Conservation (phyloP, 2,329 filamentous ascomycete genomes). For the Hypomyces perniciosus region DNA sequence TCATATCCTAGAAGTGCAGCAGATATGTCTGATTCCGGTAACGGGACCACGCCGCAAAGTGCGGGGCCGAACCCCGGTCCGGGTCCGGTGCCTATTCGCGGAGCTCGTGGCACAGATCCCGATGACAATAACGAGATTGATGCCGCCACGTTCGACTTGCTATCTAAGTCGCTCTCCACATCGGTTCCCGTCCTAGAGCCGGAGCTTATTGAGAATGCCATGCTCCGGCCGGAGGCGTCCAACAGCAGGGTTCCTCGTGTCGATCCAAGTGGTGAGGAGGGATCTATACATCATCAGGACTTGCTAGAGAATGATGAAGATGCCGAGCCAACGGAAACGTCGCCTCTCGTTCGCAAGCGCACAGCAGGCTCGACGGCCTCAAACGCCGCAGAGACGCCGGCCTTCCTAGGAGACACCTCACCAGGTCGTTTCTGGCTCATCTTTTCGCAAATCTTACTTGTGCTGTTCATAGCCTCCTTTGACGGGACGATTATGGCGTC, state of each 20-base stretch:
- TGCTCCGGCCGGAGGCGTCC: conserved; percentile 27
- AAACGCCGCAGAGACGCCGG: conserved; percentile 10
- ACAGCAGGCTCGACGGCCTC: neutral
- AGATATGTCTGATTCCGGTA: neutral
- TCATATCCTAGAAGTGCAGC: no score
- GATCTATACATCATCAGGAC: neutral
- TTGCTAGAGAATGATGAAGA: neutral
- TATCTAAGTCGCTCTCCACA: conserved; percentile 36
- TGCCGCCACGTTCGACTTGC: conserved; percentile 18
- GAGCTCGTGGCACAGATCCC: neutral
- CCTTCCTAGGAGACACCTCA: conserved; percentile 42
- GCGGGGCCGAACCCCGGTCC: conserved; percentile 1
- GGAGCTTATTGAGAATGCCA: conserved; percentile 34
- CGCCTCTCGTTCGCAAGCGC: conserved; percentile 20
- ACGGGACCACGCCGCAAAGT: neutral
- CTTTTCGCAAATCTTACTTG: conserved; percentile 52
- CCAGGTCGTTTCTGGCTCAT: conserved; percentile 54
- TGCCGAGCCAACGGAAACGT: conserved; percentile 18
- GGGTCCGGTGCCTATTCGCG: conserved; percentile 12
- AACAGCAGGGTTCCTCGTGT: conserved; percentile 6
- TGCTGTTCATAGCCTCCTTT: conserved; percentile 57
- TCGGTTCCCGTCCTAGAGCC: conserved; percentile 35
- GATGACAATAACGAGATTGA: conserved; percentile 1
- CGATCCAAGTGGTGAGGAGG: neutral
- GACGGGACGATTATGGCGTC: conserved; percentile 79